These are phyloP conservation scores for Trichoderma oligosporum DNA, from an alignment of 2,329 filamentous ascomycete genomes.

Conservation along the genomic window DNA sequence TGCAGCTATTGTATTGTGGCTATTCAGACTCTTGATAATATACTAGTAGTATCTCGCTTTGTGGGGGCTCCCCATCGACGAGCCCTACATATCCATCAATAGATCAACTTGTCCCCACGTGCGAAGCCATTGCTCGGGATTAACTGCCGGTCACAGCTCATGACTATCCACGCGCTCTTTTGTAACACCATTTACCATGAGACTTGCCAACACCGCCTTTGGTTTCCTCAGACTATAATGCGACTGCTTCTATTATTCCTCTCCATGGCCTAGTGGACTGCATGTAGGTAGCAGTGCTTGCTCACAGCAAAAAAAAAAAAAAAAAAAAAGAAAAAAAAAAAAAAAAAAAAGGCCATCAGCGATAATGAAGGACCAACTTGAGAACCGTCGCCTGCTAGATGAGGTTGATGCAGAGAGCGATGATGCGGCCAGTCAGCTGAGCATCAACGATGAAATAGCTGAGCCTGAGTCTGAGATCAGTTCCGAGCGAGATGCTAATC, in stretches of 20 bases:
- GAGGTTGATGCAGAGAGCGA: background rate
- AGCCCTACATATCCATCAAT: background rate
- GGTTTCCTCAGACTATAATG: no score
- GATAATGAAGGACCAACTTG: slow-evolving; percentile 7
- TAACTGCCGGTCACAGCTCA: slow-evolving; percentile 2
- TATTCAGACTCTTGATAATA: no score
- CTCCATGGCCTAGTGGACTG: background rate
- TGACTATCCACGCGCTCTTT: slow-evolving; percentile 6
- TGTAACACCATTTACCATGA: no score
- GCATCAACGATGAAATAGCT: background rate
- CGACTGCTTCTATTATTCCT: background rate
- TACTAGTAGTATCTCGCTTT: background rate
- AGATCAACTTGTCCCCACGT: slow-evolving; percentile 3
- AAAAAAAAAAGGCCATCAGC: background rate
- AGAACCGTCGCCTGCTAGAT: slow-evolving; percentile 11
- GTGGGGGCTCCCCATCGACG: slow-evolving; percentile 2
- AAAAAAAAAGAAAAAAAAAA: background rate
- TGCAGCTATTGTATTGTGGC: no score
- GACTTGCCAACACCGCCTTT: no score
- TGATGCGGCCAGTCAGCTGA: slow-evolving; percentile 4
- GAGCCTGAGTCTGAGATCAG: background rate
- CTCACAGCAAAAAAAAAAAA: background rate
- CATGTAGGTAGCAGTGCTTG: no score
- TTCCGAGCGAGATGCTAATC: no score
- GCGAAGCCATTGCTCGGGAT: slow-evolving; percentile 10